Evolutionary conservation across 192 early-diverging fungal genomes (phyloP), one percentile per base, ranked within the genome.

Genomic region (Umbelopsis sp.): DNA sequence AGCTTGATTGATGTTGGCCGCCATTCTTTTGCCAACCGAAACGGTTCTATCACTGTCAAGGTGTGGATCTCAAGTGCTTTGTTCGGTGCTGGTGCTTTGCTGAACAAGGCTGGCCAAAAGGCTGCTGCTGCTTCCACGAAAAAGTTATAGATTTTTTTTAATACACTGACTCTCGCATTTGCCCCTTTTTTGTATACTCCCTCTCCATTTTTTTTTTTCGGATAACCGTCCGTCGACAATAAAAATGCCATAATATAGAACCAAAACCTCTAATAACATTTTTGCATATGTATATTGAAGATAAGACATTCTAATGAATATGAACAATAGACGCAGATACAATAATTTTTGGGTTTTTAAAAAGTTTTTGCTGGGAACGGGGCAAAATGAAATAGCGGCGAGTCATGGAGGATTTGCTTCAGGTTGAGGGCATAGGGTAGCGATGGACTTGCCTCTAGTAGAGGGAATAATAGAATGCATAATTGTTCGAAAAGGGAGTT

Each of bases 31-130:
- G 68, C 78, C 51, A 80, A 75, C 66, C 73, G 73, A 71, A 80
- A 80, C 33, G 78, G 78, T 51, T 71, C 64, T 37, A 80, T 80
- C 47, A 80, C 78, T 37, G 78, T 80, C 64, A 80, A 80, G 49
- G 78, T 80, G 5, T 80, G 78, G 78, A 76, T 80, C 21, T 49
- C 74, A 20, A 51, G 68, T 47, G 78, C 78, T 25, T 30, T 80
- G 20, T 80, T 80, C 70, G 78, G 78, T 47, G 78, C 72, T 33
- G 47, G 46, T 70, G 76, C 76, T n/a, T 47, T 78, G 13, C 71
- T 72, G 21, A 73, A 69, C 46, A 69, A 75, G 48, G 27, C 70
- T 6, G 48, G 49, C 41, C 48, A 66, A 69, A 78, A 73, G 67
- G 70, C 65, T 20, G 67, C 69, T 22, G 66, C 49, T 0, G 9